Evolutionary conservation across 2,329 filamentous ascomycete species (phyloP).

Genomic region (Dothistroma septosporum): DNA sequence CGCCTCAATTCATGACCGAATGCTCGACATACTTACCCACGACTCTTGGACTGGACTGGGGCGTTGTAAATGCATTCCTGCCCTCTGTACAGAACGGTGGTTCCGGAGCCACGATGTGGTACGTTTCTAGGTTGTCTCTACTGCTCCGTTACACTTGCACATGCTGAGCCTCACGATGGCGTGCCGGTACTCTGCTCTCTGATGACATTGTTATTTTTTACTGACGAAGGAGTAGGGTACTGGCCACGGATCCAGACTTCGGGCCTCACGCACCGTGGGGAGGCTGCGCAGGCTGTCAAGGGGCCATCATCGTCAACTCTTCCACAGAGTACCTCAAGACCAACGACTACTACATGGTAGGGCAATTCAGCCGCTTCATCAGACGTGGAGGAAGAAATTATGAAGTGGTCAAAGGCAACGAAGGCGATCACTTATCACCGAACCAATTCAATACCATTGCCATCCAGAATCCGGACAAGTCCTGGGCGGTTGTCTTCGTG

Average conservation of each 20-base stretch:
- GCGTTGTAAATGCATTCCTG: constrained; percentile 25
- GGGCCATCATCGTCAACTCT: constrained; percentile 69
- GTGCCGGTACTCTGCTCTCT: too few species aligned
- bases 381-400: constrained; percentile 21
- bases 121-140: too few species aligned
- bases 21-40: constrained; percentile 37
- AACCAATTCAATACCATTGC: constrained; percentile 24
- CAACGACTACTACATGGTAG: constrained; percentile 53
- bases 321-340: constrained; percentile 44
- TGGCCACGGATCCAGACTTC: constrained; percentile 43
- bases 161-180: too few species aligned
- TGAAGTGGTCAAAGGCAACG: constrained; percentile 19
- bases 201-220: too few species aligned
- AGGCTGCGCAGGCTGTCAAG: constrained; percentile 46
- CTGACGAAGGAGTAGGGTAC: constrained; percentile 31
- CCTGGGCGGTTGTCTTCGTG: constrained; percentile 26
- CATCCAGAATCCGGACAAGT: constrained; percentile 22
- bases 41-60: constrained; percentile 15
- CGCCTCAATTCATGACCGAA: constrained; percentile 49
- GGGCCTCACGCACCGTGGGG: constrained; percentile 43
- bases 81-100: constrained; percentile 44
- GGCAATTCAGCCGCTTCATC: constrained; percentile 42
- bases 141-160: too few species aligned
- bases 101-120: constrained; percentile 43
- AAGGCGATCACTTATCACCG: constrained; percentile 5